Conservation (phyloP, 257 asterid species). For the Ligustrum vulgare region DNA sequence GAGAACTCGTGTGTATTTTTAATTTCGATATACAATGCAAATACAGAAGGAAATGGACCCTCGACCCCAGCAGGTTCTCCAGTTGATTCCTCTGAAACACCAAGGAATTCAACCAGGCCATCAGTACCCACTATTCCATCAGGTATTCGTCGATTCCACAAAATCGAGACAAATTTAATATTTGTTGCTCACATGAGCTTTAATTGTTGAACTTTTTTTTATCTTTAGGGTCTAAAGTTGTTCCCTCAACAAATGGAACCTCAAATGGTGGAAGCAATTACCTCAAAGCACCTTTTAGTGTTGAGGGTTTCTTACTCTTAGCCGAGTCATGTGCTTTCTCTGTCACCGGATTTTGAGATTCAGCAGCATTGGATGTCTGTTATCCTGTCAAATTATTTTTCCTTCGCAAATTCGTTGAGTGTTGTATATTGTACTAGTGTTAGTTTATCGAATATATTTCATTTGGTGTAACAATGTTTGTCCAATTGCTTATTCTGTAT, state of each 20-base stretch:
- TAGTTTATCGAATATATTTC: background rate
- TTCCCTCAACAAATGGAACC: constrained; percentile 39
- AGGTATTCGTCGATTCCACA: constrained; percentile 15
- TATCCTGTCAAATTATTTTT: background rate
- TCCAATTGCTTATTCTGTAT: background rate
- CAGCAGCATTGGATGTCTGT: background rate
- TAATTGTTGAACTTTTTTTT: background rate
- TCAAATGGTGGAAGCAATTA: constrained; percentile 28
- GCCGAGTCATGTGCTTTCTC: constrained; percentile 29
- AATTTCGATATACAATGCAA: background rate
- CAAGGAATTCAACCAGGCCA: constrained; percentile 16
- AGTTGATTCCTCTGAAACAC: constrained; percentile 26
- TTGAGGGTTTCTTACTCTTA: constrained; percentile 29
- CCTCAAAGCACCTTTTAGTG: constrained; percentile 18
- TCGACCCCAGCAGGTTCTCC: constrained; percentile 35
- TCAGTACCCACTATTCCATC: constrained; percentile 25
- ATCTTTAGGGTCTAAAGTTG: constrained; percentile 44
- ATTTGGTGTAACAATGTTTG: background rate
- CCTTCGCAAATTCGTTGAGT: background rate
- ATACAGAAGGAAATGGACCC: constrained; percentile 39
- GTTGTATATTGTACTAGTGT: background rate
- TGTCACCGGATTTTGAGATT: constrained; percentile 26
- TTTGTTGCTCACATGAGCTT: background rate
- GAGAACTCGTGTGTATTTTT: background rate
- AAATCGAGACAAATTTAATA: background rate